These are phyloP conservation scores for Picea abies DNA, from an alignment of 83 land plant species.

Conservation along the genomic window DNA sequence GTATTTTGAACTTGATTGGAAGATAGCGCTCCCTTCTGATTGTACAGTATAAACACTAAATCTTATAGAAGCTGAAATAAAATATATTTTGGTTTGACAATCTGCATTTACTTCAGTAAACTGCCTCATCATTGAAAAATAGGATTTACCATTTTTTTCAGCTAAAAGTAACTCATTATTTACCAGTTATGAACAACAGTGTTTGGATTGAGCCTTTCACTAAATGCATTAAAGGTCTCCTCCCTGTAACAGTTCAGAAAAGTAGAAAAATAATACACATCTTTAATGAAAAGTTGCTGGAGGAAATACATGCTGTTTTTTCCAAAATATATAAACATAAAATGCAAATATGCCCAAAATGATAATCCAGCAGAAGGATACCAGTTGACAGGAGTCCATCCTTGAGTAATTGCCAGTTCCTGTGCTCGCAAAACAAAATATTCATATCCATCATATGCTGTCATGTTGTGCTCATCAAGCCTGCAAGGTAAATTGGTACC, in stretches of 20 bases:
- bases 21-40: background rate
- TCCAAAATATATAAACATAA: background rate
- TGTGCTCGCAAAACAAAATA: slow-evolving; percentile 91
- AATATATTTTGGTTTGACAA: too few species aligned
- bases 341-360: background rate
- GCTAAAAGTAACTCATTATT: background rate
- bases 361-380: slow-evolving; percentile 29
- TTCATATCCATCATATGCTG: slow-evolving; percentile 73
- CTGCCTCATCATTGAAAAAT: background rate
- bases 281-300: background rate
- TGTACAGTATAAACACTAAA: background rate
- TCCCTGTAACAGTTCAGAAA: slow-evolving; percentile 55
- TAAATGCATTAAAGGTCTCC: slow-evolving; percentile 83
- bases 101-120: background rate
- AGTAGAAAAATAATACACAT: slow-evolving; percentile 2
- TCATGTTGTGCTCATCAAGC: slow-evolving; percentile 68
- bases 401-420: slow-evolving; percentile 65
- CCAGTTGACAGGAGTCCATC: slow-evolving; percentile 96
- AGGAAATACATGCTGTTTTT: background rate
- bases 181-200: slow-evolving; percentile 93
- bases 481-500: slow-evolving; percentile 37
- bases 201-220: slow-evolving; percentile 46
- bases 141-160: background rate
- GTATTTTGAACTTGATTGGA: background rate
- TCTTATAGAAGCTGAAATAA: background rate